phyloP scores from a whole-genome alignment of 2,329 filamentous ascomycete species.

The Fusarium bactridioides region DNA sequence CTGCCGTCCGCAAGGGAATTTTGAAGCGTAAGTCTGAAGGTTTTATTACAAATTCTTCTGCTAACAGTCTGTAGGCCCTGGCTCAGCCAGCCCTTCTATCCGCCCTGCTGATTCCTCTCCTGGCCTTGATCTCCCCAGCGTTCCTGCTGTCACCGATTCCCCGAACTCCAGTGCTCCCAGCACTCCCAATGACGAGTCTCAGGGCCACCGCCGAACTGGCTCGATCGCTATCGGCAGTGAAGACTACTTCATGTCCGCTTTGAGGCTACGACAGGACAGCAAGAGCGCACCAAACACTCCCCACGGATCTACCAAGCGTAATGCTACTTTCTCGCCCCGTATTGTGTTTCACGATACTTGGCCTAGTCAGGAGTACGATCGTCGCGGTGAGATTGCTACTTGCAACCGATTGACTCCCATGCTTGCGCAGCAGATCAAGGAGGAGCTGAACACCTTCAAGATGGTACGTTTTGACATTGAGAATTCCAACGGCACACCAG shows the following conservation, averaged over 20 bases:
- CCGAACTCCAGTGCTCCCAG: constrained; percentile 86
- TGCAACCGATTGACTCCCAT: constrained; percentile 98
- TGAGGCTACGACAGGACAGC: constrained; percentile 76
- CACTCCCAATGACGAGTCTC: constrained; percentile 82
- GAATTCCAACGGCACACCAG: neutral
- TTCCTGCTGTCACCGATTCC: constrained; percentile 75
- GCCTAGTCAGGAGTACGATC: constrained; percentile 95
- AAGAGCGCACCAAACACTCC: constrained; percentile 85
- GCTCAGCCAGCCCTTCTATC: constrained; percentile 72
- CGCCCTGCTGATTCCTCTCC: constrained; percentile 66
- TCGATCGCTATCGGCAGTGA: constrained; percentile 80
- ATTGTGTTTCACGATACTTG: constrained; percentile 97
- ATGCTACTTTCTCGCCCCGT: constrained; percentile 84
- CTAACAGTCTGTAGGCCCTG: constrained; percentile 52
- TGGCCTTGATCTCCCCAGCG: constrained; percentile 65
- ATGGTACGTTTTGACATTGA: constrained; percentile 62
- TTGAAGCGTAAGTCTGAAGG: constrained; percentile 74
- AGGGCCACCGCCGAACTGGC: constrained; percentile 71
- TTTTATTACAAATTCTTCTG: neutral
- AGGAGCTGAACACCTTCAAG: constrained; percentile 99
- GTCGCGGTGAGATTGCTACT: constrained; percentile 93
- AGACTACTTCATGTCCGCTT: constrained; percentile 86
- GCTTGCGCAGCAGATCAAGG: constrained; percentile 98
- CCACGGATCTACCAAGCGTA: constrained; percentile 68
- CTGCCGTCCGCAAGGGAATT: constrained; percentile 94